Evolutionary conservation across 169 alveolate genomes (phyloP).

Genomic region (Neospora caninum): DNA sequence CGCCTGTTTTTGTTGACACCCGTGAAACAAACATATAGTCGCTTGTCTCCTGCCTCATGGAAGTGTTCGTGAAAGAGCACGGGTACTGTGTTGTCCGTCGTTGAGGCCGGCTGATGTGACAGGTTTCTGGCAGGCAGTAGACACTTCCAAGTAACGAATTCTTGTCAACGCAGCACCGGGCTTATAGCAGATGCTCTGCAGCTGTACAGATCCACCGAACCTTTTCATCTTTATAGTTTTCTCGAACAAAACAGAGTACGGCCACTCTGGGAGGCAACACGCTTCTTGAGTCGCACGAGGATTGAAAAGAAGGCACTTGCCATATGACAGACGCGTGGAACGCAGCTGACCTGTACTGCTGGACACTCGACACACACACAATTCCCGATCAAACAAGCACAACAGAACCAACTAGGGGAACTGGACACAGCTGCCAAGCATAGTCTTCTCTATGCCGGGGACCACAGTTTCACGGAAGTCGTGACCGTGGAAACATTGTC

Average conservation of each 20-base stretch:
- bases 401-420: neutral
- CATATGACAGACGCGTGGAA: no score
- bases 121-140: no score
- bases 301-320: no score
- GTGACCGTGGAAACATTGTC: neutral
- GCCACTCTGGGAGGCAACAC: no score
- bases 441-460: neutral
- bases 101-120: neutral
- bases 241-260: no score
- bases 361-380: neutral
- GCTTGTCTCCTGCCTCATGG: constrained; percentile 3
- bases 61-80: neutral
- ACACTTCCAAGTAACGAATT: no score
- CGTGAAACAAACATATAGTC: neutral
- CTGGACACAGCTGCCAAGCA: neutral
- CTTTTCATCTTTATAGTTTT: no score
- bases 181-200: neutral
- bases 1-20: neutral
- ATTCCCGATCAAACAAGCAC: neutral
- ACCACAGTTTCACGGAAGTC: neutral
- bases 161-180: neutral
- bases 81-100: neutral
- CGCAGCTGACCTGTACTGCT: neutral
- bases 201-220: neutral
- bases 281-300: no score